These are phyloP conservation scores for Apiospora hydei DNA, from an alignment of 2,329 filamentous ascomycete genomes.

Conservation along the genomic window DNA sequence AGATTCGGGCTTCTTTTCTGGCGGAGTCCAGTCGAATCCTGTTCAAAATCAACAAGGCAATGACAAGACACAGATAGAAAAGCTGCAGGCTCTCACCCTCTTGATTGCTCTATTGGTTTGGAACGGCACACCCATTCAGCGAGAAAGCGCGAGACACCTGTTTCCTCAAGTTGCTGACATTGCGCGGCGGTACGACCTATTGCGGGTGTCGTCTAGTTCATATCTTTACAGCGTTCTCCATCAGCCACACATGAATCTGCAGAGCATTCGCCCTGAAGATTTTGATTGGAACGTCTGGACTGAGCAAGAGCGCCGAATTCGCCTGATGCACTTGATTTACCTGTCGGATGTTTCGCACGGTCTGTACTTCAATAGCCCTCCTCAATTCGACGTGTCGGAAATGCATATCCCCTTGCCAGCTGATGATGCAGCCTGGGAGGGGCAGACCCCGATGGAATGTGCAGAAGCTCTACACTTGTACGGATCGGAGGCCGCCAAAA, in stretches of 20 bases:
- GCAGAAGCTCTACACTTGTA: slow-evolving; percentile 70
- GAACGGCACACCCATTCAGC: slow-evolving; percentile 73
- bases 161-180: slow-evolving; percentile 65
- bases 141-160: slow-evolving; percentile 66
- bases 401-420: slow-evolving; percentile 72
- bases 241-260: slow-evolving; percentile 57
- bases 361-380: slow-evolving; percentile 74
- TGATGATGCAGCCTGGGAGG: slow-evolving; percentile 79
- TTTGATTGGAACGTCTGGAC: slow-evolving; percentile 75
- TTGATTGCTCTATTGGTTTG: slow-evolving; percentile 70
- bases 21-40: slow-evolving; percentile 44
- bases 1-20: slow-evolving; percentile 58
- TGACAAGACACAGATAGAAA: slow-evolving; percentile 61
- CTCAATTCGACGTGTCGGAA: slow-evolving; percentile 69
- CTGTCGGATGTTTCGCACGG: slow-evolving; percentile 70
- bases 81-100: slow-evolving; percentile 71
- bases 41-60: slow-evolving; percentile 47
- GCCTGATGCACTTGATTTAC: slow-evolving; percentile 70
- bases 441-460: slow-evolving; percentile 64
- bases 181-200: slow-evolving; percentile 63
- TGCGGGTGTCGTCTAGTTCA: slow-evolving; percentile 58
- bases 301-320: slow-evolving; percentile 73
- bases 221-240: slow-evolving; percentile 66
- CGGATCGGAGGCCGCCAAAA: slow-evolving; percentile 61
- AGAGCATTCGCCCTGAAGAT: slow-evolving; percentile 54